A percentile compares a stretch with the other conserved stretches of the same genome.
Conservation (phyloP, 371 early-diverging fungal species). For the Actinomortierella wolfii region DNA sequence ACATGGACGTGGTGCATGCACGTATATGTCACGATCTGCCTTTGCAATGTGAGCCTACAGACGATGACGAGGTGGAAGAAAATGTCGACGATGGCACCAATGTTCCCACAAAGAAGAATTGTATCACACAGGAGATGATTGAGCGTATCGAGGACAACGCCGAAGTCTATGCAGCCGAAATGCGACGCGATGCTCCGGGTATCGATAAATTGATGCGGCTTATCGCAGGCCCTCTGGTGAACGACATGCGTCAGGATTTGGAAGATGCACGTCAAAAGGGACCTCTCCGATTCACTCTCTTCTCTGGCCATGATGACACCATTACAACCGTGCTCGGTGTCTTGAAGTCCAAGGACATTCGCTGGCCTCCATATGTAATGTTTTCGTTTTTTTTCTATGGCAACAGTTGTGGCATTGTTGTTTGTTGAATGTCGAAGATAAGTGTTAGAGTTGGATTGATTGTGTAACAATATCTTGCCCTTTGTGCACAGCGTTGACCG, state of each 20-base stretch:
- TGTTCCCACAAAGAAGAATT: constrained; percentile 7
- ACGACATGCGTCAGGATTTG: constrained; percentile 53
- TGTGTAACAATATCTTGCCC: background rate
- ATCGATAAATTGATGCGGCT: constrained; percentile 46
- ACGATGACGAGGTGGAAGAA: background rate
- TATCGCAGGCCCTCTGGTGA: constrained; percentile 52
- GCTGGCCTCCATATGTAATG: constrained; percentile 65
- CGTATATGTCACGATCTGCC: constrained; percentile 52
- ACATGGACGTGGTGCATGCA: constrained; percentile 56
- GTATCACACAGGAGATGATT: constrained; percentile 45
- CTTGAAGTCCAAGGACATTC: constrained; percentile 47
- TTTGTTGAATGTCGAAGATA: background rate
- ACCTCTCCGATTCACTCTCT: constrained; percentile 48
- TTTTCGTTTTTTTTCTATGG: background rate
- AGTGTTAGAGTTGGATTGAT: background rate
- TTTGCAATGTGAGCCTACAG: constrained; percentile 48
- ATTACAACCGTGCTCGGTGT: constrained; percentile 51
- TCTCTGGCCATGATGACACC: constrained; percentile 63
- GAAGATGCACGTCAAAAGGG: constrained; percentile 31
- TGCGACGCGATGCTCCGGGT: constrained; percentile 49
- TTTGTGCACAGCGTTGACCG: background rate
- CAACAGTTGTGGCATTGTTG: too few relatives aligned
- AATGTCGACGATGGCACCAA: background rate
- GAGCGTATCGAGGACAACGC: constrained; percentile 43
- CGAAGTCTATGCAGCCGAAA: constrained; percentile 40